These are phyloP conservation scores for Selaginella moellendorffii DNA, from an alignment of 75 land plant genomes.

Conservation along the genomic window DNA sequence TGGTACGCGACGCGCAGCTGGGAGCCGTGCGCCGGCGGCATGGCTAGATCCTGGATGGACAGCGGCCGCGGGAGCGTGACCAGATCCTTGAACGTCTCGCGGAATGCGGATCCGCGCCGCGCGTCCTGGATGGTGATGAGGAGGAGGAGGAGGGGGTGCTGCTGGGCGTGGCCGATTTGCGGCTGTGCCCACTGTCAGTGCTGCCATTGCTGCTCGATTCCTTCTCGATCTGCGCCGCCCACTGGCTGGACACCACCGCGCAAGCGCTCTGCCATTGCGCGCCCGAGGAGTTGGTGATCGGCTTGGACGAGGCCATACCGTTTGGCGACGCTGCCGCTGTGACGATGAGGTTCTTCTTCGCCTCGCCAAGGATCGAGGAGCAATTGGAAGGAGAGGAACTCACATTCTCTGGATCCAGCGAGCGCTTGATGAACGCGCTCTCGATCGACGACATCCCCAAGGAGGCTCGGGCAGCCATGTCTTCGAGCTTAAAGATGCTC, in stretches of 20 bases:
- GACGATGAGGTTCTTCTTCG: neutral
- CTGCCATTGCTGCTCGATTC: neutral
- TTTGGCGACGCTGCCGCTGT: no score
- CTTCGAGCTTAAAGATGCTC: neutral
- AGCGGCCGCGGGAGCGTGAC: neutral
- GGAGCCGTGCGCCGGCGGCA: slow-evolving; percentile 65
- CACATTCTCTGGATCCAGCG: neutral
- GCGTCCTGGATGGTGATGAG: neutral
- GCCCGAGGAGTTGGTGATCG: no score
- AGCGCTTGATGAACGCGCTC: neutral
- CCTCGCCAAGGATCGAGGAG: neutral
- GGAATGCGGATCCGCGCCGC: neutral
- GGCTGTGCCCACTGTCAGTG: neutral
- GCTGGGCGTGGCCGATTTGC: neutral
- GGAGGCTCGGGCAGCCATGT: no score
- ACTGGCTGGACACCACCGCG: slow-evolving; percentile 26
- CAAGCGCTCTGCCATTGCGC: slow-evolving; percentile 30
- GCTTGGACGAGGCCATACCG: no score
- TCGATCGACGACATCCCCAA: neutral
- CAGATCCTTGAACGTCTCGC: neutral
- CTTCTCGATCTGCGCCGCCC: slow-evolving; percentile 1
- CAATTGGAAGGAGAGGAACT: neutral
- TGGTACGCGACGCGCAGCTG: slow-evolving; percentile 58
- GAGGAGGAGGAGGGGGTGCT: no score
- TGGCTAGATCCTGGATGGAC: slow-evolving; percentile 23